phyloP scores from a whole-genome alignment of 2,329 filamentous ascomycete genomes.

The Mollisiaceae sp. region DNA sequence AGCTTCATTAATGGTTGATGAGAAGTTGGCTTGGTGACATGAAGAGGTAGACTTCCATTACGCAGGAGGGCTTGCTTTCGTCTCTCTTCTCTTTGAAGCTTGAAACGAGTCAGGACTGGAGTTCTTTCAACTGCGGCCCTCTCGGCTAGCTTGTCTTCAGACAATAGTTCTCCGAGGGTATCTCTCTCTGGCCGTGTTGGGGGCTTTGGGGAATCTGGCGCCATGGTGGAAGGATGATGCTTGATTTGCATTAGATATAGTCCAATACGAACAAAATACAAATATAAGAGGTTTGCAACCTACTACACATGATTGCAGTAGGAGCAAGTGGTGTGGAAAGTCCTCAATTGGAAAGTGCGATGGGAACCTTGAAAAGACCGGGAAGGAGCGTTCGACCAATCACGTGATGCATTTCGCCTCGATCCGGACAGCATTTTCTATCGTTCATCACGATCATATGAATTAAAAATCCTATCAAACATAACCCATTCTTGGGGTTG shows the following conservation, averaged over 20 bases:
- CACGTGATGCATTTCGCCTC: background rate
- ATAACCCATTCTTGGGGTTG: conserved; percentile 6
- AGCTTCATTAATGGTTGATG: background rate
- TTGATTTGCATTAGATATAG: background rate
- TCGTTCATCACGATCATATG: conserved; percentile 7
- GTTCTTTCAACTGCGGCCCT: background rate
- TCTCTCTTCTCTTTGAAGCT: background rate
- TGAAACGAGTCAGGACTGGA: background rate
- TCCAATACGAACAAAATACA: background rate
- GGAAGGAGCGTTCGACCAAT: background rate
- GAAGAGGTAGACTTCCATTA: background rate
- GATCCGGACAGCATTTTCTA: background rate
- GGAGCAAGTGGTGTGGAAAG: background rate
- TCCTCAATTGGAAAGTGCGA: background rate
- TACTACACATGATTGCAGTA: background rate
- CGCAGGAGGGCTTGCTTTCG: background rate
- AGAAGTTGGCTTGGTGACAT: background rate
- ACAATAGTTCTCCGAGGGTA: background rate
- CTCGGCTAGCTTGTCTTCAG: background rate
- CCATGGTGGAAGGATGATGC: background rate
- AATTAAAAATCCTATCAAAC: conserved; percentile 15
- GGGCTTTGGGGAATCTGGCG: background rate
- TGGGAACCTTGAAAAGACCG: background rate
- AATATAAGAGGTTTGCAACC: background rate
- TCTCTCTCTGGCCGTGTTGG: background rate